These are phyloP conservation scores for Bacidia gigantensis DNA, from an alignment of 495 filamentous ascomycete species.

Conservation along the genomic window DNA sequence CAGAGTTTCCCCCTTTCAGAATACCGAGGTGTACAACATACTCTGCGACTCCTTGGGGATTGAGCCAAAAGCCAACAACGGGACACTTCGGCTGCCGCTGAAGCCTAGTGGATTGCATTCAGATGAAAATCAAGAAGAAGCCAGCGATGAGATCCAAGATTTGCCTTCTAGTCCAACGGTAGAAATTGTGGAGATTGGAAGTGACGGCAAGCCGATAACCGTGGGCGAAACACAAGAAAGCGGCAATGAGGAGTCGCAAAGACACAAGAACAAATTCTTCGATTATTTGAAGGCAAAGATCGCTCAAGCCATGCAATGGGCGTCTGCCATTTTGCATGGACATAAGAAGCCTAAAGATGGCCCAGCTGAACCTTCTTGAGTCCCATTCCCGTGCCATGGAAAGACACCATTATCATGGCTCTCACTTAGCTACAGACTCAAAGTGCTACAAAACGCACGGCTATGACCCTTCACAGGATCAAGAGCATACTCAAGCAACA, in stretches of 20 bases:
- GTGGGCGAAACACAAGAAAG: neutral
- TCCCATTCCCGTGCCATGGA: too few relatives aligned
- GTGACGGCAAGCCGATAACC: too few relatives aligned
- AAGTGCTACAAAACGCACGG: too few relatives aligned
- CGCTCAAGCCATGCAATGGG: constrained; percentile 15
- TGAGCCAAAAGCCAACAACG: constrained; percentile 33
- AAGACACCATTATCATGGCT: too few relatives aligned
- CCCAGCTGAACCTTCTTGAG: too few relatives aligned
- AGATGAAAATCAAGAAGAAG: constrained; percentile 26
- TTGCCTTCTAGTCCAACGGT: constrained; percentile 4
- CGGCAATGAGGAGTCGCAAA: constrained; percentile 5
- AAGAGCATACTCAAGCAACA: too few relatives aligned
- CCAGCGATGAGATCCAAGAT: constrained; percentile 24
- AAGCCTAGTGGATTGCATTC: constrained; percentile 55
- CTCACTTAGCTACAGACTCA: too few relatives aligned
- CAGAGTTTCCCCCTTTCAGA: constrained; percentile 74
- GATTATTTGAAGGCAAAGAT: constrained; percentile 12
- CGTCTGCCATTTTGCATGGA: constrained; percentile 4
- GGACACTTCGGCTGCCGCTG: constrained; percentile 57
- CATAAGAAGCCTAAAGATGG: neutral
- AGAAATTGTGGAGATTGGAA: neutral
- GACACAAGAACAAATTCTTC: constrained; percentile 10
- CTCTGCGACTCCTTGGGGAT: constrained; percentile 45
- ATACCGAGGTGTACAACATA: constrained; percentile 90
- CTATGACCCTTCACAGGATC: too few relatives aligned